phyloP scores from a whole-genome alignment of 352 stramenopile species.

The Phytophthora syringae region DNA sequence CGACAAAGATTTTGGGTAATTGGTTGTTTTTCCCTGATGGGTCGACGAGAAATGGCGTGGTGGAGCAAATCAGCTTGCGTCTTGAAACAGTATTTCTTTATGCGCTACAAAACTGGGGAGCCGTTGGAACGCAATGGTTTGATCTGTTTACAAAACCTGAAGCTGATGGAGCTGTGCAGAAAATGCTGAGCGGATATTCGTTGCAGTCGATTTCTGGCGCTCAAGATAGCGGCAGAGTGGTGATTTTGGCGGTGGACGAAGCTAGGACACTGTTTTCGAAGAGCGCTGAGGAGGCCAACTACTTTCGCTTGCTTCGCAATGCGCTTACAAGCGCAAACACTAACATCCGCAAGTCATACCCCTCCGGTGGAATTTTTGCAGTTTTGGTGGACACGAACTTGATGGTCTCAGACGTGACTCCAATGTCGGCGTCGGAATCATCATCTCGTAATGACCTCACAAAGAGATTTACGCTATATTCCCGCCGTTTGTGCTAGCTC shows the following conservation, averaged over 20 bases:
- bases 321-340: neutral
- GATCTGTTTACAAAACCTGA: neutral
- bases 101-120: neutral
- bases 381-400: neutral
- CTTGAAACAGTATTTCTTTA: neutral
- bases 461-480: neutral
- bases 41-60: no score
- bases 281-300: neutral
- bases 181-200: neutral
- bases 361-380: neutral
- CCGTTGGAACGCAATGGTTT: neutral
- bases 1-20: no score
- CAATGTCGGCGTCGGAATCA: no score
- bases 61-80: neutral
- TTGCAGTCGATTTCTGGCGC: no score
- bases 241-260: neutral
- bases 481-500: neutral
- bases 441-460: no score
- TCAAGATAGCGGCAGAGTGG: neutral
- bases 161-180: neutral
- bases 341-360: neutral
- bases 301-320: neutral
- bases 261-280: neutral
- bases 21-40: no score
- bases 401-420: neutral